A percentile compares a stretch with the other conserved stretches of the same genome.
Conservation (phyloP, 768 basidiomycete genomes). For the Termitomyces eurrhizus region DNA sequence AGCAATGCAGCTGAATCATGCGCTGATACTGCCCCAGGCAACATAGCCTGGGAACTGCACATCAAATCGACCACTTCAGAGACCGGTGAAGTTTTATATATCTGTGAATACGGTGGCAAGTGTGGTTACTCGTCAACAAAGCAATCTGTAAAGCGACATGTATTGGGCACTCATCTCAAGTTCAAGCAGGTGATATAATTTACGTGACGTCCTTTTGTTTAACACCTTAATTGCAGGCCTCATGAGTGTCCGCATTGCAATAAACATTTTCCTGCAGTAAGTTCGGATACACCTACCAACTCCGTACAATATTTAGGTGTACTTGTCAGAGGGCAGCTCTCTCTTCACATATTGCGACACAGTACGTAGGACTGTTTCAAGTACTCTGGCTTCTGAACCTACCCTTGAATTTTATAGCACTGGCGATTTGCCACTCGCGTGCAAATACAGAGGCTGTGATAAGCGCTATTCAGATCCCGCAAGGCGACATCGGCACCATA, state of each 20-base stretch:
- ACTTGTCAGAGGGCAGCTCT: conserved; percentile 7
- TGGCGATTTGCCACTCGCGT: conserved; percentile 50
- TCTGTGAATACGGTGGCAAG: conserved; percentile 27
- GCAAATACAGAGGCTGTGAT: conserved; percentile 42
- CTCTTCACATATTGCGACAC: conserved; percentile 9
- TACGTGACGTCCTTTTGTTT: neutral
- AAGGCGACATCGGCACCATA: conserved; percentile 57
- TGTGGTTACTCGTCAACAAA: conserved; percentile 37
- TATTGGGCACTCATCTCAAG: conserved; percentile 58
- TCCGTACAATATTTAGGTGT: too few species aligned
- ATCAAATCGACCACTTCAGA: conserved; percentile 13
- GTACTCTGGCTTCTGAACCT: neutral
- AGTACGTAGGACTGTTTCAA: conserved; percentile 4
- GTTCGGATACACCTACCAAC: neutral
- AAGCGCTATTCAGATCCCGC: conserved; percentile 63
- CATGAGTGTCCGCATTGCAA: conserved; percentile 6
- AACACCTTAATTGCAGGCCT: conserved; percentile 3
- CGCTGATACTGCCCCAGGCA: neutral
- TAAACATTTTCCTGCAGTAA: conserved; percentile 7
- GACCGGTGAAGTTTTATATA: conserved; percentile 19
- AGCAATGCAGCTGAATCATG: neutral
- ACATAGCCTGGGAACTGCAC: conserved; percentile 19
- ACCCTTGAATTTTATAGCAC: conserved; percentile 38
- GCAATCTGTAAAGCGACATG: conserved; percentile 66
- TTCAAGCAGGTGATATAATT: conserved; percentile 42